phyloP scores from a whole-genome alignment of 441 rosid species.

The Omphalea diandra region DNA sequence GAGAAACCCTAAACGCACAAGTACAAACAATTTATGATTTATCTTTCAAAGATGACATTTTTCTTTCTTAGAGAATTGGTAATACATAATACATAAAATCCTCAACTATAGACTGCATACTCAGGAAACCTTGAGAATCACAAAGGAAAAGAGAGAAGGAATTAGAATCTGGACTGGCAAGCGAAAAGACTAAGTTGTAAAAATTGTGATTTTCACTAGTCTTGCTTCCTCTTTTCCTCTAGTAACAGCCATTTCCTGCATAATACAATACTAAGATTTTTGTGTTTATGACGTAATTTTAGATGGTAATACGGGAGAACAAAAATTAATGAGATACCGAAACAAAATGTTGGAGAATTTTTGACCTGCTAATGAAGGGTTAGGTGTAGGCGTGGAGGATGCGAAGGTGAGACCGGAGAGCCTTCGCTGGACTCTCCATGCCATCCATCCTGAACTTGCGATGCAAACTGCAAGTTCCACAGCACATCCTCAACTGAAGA shows the following conservation, averaged over 20 bases:
- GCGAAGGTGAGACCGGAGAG: slow-evolving; percentile 49
- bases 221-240: slow-evolving; percentile 4
- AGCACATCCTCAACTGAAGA: slow-evolving; percentile 90
- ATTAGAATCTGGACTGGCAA: background rate
- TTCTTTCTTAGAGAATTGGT: slow-evolving; percentile 6
- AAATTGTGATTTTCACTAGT: background rate
- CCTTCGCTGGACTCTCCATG: slow-evolving; percentile 62
- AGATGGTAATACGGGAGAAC: background rate
- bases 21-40: background rate
- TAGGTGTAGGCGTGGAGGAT: slow-evolving; percentile 26
- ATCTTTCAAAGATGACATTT: slow-evolving; percentile 10
- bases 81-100: slow-evolving; percentile 15
- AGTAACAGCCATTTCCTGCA: slow-evolving; percentile 24
- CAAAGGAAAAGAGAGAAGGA: background rate
- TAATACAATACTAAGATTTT: too few species aligned
- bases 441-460: slow-evolving; percentile 85
- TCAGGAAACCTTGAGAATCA: background rate
- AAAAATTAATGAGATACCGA: too few species aligned
- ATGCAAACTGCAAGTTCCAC: slow-evolving; percentile 95
- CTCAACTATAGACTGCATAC: slow-evolving; percentile 7
- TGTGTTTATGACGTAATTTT: background rate
- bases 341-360: too few species aligned
- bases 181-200: background rate
- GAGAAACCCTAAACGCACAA: too few species aligned
- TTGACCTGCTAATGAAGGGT: slow-evolving; percentile 28